A percentile compares a stretch with the other conserved stretches of the same genome.
Conservation (phyloP, 2,329 filamentous ascomycete genomes). For the Lasiodiplodia theobromae region DNA sequence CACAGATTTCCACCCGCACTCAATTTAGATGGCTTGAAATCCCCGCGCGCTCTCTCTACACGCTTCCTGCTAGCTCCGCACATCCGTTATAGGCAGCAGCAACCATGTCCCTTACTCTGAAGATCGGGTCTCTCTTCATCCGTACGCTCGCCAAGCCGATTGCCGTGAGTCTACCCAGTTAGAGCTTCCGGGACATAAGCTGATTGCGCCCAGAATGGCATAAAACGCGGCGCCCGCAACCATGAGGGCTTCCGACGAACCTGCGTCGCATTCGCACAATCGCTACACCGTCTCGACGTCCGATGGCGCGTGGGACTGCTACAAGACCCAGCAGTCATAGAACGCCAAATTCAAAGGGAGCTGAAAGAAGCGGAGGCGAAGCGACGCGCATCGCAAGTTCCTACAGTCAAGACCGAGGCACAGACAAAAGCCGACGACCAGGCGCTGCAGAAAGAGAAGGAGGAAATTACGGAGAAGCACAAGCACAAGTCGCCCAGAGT, state of each 20-base stretch:
- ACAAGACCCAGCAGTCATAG: slow-evolving; percentile 65
- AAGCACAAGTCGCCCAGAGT: slow-evolving; percentile 54
- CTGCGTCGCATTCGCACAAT: slow-evolving; percentile 69
- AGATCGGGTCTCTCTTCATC: slow-evolving; percentile 69
- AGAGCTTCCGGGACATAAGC: background rate
- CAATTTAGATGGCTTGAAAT: background rate
- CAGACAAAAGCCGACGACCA: slow-evolving; percentile 64
- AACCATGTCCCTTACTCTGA: slow-evolving; percentile 69
- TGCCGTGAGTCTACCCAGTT: slow-evolving; percentile 58
- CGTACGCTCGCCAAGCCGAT: slow-evolving; percentile 73
- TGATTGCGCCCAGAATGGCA: slow-evolving; percentile 61
- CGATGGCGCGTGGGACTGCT: slow-evolving; percentile 70
- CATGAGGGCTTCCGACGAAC: slow-evolving; percentile 70
- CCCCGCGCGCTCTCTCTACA: background rate
- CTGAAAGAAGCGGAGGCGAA: slow-evolving; percentile 62
- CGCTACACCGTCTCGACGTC: slow-evolving; percentile 72
- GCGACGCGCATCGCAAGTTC: slow-evolving; percentile 52
- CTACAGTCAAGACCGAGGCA: slow-evolving; percentile 69
- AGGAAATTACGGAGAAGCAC: slow-evolving; percentile 54
- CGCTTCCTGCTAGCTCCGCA: background rate
- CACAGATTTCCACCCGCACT: background rate
- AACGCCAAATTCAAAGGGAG: slow-evolving; percentile 60
- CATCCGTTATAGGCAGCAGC: background rate
- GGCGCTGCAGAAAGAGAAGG: slow-evolving; percentile 55
- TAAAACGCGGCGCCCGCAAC: slow-evolving; percentile 72